Evolutionary conservation across 257 asterid species (phyloP).

Genomic region (Cinchona pubescens): DNA sequence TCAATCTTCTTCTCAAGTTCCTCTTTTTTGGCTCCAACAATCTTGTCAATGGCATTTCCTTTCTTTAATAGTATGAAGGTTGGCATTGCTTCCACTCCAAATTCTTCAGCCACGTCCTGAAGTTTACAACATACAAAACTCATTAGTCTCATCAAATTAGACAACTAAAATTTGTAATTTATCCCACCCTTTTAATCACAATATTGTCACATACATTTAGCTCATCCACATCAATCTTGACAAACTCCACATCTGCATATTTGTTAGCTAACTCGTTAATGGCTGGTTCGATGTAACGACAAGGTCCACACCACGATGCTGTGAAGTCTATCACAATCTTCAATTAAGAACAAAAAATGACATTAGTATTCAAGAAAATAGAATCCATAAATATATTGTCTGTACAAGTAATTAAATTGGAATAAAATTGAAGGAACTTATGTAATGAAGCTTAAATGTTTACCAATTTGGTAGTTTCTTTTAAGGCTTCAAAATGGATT

Average conservation of each 20-base stretch:
- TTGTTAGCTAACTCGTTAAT: slow-evolving; percentile 25
- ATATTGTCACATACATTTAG: slow-evolving; percentile 21
- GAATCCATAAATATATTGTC: neutral
- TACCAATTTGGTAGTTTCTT: slow-evolving; percentile 38
- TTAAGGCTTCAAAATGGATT: slow-evolving; percentile 47
- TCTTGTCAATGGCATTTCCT: slow-evolving; percentile 61
- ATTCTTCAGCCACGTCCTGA: slow-evolving; percentile 70
- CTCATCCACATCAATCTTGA: slow-evolving; percentile 47
- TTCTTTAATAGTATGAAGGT: slow-evolving; percentile 56
- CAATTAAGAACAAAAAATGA: neutral
- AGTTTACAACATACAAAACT: slow-evolving; percentile 7
- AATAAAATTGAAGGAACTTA: neutral
- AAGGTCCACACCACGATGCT: slow-evolving; percentile 47
- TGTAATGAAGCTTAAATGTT: neutral
- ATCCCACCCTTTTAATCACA: neutral
- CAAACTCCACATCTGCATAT: slow-evolving; percentile 32
- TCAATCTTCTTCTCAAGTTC: slow-evolving; percentile 55
- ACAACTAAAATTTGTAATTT: no score
- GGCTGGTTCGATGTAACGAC: slow-evolving; percentile 36
- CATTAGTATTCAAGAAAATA: neutral
- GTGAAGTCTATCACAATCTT: slow-evolving; percentile 41
- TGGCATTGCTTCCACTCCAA: slow-evolving; percentile 61
- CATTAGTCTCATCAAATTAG: no score
- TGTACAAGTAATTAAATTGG: neutral
- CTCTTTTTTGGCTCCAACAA: slow-evolving; percentile 51